phyloP scores from a whole-genome alignment of 345 rosid genomes.

The Sapria himalayana region DNA sequence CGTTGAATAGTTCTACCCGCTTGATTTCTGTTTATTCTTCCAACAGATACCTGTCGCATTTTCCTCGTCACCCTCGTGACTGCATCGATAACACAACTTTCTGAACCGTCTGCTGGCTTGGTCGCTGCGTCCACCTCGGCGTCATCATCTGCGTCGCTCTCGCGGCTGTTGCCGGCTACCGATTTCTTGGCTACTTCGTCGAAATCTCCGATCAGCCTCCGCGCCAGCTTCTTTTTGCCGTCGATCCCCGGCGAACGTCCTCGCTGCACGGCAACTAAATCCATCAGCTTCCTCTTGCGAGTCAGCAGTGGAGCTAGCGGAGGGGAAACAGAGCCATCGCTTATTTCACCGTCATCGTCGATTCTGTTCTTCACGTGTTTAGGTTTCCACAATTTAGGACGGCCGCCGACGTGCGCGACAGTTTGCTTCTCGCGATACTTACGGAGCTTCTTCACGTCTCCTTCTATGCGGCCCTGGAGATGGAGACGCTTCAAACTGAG shows the following conservation, averaged over 20 bases:
- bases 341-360: conserved; percentile 5
- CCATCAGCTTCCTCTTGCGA: conserved; percentile 35
- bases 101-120: conserved; percentile 1
- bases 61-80: conserved; percentile 15
- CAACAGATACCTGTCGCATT: conserved; percentile 2
- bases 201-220: conserved; percentile 55
- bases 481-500: conserved; percentile 68
- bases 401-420: neutral
- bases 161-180: too few species aligned
- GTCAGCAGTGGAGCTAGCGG: conserved; percentile 43
- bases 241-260: neutral
- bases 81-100: conserved; percentile 4
- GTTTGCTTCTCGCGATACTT: conserved; percentile 20
- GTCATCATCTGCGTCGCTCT: too few species aligned
- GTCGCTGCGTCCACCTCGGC: neutral
- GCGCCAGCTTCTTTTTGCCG: conserved; percentile 19
- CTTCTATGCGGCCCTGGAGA: conserved; percentile 79
- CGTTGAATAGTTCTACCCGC: too few species aligned
- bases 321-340: conserved; percentile 22
- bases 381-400: neutral
- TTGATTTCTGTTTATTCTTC: conserved; percentile 9
- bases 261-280: conserved; percentile 24
- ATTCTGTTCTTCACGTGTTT: neutral
- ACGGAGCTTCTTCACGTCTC: conserved; percentile 34
- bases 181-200: conserved; percentile 39